Evolutionary conservation across 2,329 filamentous ascomycete species (phyloP).

Genomic region (Aaosphaeria arxii): DNA sequence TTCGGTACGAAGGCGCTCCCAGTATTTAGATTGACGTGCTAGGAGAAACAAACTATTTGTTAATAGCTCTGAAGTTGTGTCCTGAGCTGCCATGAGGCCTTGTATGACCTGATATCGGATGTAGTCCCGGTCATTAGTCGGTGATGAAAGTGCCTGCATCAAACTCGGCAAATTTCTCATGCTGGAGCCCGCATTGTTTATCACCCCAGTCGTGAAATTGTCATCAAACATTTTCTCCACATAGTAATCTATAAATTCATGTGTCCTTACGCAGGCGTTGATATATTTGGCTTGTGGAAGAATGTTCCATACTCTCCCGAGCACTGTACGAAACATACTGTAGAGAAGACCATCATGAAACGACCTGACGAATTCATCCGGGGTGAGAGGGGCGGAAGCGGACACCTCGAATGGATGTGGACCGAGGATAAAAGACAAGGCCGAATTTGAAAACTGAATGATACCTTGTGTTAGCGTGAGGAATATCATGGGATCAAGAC

Average conservation of each 20-base stretch:
- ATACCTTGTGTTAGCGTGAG: too few relatives aligned
- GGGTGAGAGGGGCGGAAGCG: not conserved
- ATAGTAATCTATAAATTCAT: slow-evolving; percentile 1
- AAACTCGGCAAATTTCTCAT: not conserved
- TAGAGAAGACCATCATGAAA: slow-evolving; percentile 1
- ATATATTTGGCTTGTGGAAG: not conserved
- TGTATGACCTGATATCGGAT: slow-evolving; percentile 40
- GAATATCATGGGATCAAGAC: too few relatives aligned
- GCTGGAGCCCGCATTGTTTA: not conserved
- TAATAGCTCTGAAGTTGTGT: slow-evolving; percentile 21
- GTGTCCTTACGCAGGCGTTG: not conserved
- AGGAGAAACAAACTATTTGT: slow-evolving; percentile 18
- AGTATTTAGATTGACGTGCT: slow-evolving; percentile 29
- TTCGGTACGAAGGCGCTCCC: slow-evolving; percentile 6
- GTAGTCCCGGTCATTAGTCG: slow-evolving; percentile 34
- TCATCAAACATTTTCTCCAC: not conserved
- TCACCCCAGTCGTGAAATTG: not conserved
- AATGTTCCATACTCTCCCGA: slow-evolving; percentile 1
- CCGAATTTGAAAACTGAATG: too few relatives aligned
- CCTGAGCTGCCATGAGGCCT: slow-evolving; percentile 29
- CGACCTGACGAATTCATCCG: not conserved
- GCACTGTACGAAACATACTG: slow-evolving; percentile 1
- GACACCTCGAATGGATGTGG: not conserved
- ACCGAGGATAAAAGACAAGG: too few relatives aligned
- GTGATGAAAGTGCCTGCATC: slow-evolving; percentile 20